A percentile compares a stretch with the other conserved stretches of the same genome.
phyloP scores from a whole-genome alignment of 2,329 filamentous ascomycete genomes.

The Thyridium curvatum region DNA sequence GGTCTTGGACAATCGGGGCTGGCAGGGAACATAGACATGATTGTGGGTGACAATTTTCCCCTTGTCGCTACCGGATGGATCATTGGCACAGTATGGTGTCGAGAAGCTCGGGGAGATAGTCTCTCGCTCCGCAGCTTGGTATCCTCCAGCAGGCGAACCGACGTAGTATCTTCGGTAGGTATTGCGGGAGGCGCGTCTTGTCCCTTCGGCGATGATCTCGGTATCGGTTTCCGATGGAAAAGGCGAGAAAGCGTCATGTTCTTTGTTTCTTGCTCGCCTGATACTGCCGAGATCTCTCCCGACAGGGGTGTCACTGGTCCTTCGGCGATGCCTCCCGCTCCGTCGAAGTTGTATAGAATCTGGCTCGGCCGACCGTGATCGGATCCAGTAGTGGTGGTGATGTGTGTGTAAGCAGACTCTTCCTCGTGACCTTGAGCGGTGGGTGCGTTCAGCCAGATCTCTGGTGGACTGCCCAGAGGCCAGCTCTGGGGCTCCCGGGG shows the following conservation, averaged over 20 bases:
- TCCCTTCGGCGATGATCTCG: conserved; percentile 20
- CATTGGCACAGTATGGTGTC: not conserved
- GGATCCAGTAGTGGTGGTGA: conserved; percentile 56
- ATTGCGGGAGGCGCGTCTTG: conserved; percentile 12
- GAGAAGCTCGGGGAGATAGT: conserved; percentile 3
- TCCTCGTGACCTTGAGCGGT: not conserved
- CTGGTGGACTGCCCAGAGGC: not conserved
- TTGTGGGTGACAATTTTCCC: conserved; percentile 16
- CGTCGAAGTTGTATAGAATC: conserved; percentile 8
- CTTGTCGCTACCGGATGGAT: too few species aligned
- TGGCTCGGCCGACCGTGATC: conserved; percentile 12
- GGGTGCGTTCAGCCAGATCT: too few species aligned
- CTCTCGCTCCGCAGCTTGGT: conserved; percentile 7
- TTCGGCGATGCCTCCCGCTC: conserved; percentile 5
- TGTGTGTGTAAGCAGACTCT: conserved; percentile 49
- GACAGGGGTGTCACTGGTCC: conserved; percentile 2
- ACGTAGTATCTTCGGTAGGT: conserved; percentile 13
- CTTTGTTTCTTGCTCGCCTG: conserved; percentile 3
- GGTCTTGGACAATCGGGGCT: not conserved
- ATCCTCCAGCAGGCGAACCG: conserved; percentile 7
- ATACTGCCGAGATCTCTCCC: not conserved
- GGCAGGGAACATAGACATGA: conserved; percentile 20
- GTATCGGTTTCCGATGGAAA: conserved; percentile 18
- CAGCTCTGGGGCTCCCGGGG: not conserved
- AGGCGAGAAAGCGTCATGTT: conserved; percentile 3